Evolutionary conservation across 306 rosid genomes (phyloP).

Genomic region (Crotalaria pallida): DNA sequence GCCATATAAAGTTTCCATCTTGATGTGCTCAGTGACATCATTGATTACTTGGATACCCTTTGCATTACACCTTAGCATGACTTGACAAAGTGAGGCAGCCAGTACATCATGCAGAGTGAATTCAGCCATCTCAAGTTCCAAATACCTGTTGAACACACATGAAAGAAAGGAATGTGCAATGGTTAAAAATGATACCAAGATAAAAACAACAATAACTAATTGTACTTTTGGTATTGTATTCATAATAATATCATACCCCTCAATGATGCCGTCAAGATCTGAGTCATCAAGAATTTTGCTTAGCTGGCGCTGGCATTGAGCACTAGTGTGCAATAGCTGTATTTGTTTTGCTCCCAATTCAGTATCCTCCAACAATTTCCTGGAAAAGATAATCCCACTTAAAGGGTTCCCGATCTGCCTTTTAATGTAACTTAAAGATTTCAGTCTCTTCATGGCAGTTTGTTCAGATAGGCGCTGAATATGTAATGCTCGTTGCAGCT

Average conservation of each 20-base stretch:
- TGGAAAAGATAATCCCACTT: slow-evolving; percentile 59
- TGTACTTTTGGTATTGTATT: background rate
- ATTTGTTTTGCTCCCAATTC: slow-evolving; percentile 66
- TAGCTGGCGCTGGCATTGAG: slow-evolving; percentile 82
- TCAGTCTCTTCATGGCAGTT: slow-evolving; percentile 79
- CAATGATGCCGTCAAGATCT: slow-evolving; percentile 80
- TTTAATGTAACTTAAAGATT: slow-evolving; percentile 61
- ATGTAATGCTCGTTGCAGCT: slow-evolving; percentile 82
- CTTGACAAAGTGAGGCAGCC: slow-evolving; percentile 70
- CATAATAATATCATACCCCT: slow-evolving; percentile 57
- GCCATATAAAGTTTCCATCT: slow-evolving; percentile 62
- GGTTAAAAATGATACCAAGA: slow-evolving; percentile 2
- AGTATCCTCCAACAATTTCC: slow-evolving; percentile 67
- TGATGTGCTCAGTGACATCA: slow-evolving; percentile 48
- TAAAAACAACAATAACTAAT: slow-evolving; percentile 13
- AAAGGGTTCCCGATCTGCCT: slow-evolving; percentile 76
- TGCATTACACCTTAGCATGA: slow-evolving; percentile 53
- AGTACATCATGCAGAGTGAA: slow-evolving; percentile 74
- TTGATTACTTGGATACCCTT: slow-evolving; percentile 58
- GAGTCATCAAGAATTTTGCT: slow-evolving; percentile 88
- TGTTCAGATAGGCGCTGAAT: slow-evolving; percentile 78
- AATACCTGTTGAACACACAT: slow-evolving; percentile 41
- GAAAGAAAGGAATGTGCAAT: background rate
- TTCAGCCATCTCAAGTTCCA: slow-evolving; percentile 87
- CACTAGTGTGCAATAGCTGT: slow-evolving; percentile 55